phyloP scores from a whole-genome alignment of 306 rosid species.

The Delonix regia region DNA sequence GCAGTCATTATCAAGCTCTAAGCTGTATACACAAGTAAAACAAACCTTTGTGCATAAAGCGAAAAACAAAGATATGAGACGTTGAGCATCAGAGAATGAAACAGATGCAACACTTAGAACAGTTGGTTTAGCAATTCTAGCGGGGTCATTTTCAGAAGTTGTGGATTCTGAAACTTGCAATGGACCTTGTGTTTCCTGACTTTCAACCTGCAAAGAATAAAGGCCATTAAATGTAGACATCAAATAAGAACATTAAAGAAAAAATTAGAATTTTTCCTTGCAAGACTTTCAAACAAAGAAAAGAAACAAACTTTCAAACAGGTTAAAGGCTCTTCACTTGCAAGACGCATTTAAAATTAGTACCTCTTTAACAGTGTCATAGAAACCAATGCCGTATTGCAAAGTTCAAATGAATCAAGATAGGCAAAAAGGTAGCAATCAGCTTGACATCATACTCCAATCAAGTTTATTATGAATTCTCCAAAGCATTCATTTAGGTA shows the following conservation, averaged over 20 bases:
- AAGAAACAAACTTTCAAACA: not conserved
- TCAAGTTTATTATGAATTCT: slow-evolving; percentile 10
- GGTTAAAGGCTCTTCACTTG: not conserved
- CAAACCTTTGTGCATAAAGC: slow-evolving; percentile 93
- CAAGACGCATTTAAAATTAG: not conserved
- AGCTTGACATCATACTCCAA: not conserved
- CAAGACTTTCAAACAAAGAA: not conserved
- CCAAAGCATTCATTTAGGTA: not conserved
- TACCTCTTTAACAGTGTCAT: not conserved
- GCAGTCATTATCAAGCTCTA: slow-evolving; percentile 24
- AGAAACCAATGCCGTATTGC: not conserved
- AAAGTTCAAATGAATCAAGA: not conserved
- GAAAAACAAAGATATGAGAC: slow-evolving; percentile 83
- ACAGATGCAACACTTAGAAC: slow-evolving; percentile 48
- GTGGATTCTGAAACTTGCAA: slow-evolving; percentile 63
- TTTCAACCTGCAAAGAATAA: slow-evolving; percentile 56
- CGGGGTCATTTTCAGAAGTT: slow-evolving; percentile 62
- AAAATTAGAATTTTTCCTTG: not conserved
- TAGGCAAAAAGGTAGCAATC: not conserved
- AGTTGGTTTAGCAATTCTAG: slow-evolving; percentile 42
- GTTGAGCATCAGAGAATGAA: slow-evolving; percentile 81
- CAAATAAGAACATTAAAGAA: slow-evolving; percentile 3
- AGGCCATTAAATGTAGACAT: slow-evolving; percentile 12
- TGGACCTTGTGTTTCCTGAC: slow-evolving; percentile 61
- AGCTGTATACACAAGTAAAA: slow-evolving; percentile 16